Percentiles rank a stretch among this genome's conserved stretches.
These are phyloP conservation scores for Pelargonium fulgidum DNA, from an alignment of 441 rosid species.

Conservation along the genomic window DNA sequence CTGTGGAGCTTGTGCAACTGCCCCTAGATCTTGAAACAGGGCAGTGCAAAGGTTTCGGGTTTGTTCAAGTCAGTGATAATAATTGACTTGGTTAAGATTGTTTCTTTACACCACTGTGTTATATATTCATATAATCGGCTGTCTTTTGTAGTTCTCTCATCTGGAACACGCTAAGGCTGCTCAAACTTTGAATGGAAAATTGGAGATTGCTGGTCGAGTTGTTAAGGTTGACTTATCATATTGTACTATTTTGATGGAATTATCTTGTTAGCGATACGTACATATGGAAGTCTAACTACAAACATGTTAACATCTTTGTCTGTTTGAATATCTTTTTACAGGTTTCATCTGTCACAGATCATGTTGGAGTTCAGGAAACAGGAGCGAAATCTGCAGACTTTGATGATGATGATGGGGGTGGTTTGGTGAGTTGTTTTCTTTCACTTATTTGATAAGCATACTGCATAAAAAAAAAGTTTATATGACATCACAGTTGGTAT, in stretches of 20 bases:
- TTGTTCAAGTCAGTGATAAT: constrained; percentile 66
- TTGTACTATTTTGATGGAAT: not conserved
- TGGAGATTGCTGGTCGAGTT: constrained; percentile 84
- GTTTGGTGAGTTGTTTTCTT: constrained; percentile 50
- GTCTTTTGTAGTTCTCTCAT: constrained; percentile 58
- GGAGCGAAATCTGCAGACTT: constrained; percentile 77
- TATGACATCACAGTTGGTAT: too few species aligned
- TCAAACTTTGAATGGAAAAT: constrained; percentile 75
- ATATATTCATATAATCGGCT: constrained; percentile 9
- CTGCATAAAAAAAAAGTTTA: not conserved
- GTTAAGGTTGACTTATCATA: constrained; percentile 49
- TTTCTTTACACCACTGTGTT: not conserved
- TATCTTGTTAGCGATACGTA: not conserved
- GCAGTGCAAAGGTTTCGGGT: constrained; percentile 92
- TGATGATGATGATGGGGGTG: constrained; percentile 96
- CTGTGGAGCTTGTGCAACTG: constrained; percentile 85
- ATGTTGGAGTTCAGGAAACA: constrained; percentile 61
- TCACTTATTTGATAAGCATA: constrained; percentile 6
- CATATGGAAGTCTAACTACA: constrained; percentile 5
- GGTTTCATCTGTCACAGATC: constrained; percentile 93
- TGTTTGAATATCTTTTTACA: constrained; percentile 20
- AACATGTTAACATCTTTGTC: constrained; percentile 4
- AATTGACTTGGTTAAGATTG: constrained; percentile 8
- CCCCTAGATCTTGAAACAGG: constrained; percentile 88
- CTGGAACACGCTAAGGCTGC: constrained; percentile 87